Base-by-base conservation (phyloP, 176 grass and related monocot species). In the sorghum (Sorghum bicolor) region DNA sequence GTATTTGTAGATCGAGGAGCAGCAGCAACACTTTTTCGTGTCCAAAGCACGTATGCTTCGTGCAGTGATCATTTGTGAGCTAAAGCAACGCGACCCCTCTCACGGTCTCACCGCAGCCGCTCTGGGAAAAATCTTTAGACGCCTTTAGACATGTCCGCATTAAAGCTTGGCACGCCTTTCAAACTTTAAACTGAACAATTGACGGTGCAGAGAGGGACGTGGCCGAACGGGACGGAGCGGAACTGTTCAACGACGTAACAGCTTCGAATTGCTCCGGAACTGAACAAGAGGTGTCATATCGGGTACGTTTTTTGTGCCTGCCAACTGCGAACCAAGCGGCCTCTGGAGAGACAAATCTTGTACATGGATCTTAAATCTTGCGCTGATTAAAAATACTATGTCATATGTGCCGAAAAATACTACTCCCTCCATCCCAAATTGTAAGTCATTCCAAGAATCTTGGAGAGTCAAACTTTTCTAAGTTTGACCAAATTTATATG, bases 181-280 rank as follows among this genome's bases (percentile, higher is more conserved):
- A 15, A 80, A 80, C 63, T 67, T 80, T 80, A 67, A 80, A 15
- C 77, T 5, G 41, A 48, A 33, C 77, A 80, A 80, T n/a, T 34
- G 77, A 80, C 77, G 61, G 61, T 63, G 10, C 40, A 24, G 28
- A 6, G 43, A 48, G 44, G 44, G 0, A 47, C 44, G 14, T n/a
- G 44, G 25, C 5, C 2, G 24, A 37, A 38, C 45, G 14, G 6
- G 45, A 58, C 65, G 39, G 17, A 31, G 47, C 17, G 13, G 53
- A 52, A 13, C 5, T 70, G 5, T 58, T 58, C 22, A 58, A 10
- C 15, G 45, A 17, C 15, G 45, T 52, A 52, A 17, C 50, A 53
- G 50, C 50, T 48, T 48, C 15, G 45, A 48, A 17, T 17, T 48
- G 45, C 44, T 2, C 11, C 44, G 5, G 4, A 47, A 47, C 44